Evolutionary conservation across 2,329 filamentous ascomycete species (phyloP).

Genomic region (Didymella segeticola): DNA sequence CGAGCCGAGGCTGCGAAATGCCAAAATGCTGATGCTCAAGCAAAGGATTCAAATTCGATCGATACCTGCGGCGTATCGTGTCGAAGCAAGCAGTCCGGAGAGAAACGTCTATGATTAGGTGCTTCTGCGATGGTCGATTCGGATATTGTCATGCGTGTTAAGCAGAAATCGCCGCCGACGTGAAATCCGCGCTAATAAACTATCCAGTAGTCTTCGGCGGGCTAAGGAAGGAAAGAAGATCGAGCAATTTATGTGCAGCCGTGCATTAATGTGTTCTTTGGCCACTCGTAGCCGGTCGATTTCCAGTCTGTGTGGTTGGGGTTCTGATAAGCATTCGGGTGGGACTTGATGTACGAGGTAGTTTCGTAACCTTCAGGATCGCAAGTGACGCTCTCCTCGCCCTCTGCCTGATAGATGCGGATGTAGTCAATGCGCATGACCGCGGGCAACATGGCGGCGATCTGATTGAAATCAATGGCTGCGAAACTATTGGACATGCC

Average conservation of each 20-base stretch:
- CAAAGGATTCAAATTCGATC: not conserved
- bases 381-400: slow-evolving; percentile 66
- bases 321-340: slow-evolving; percentile 68
- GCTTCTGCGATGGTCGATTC: slow-evolving; percentile 34
- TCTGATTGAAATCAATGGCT: slow-evolving; percentile 63
- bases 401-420: slow-evolving; percentile 71
- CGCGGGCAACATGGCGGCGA: slow-evolving; percentile 64
- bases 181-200: slow-evolving; percentile 20
- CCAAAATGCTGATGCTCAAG: slow-evolving; percentile 17
- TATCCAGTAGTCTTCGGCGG: slow-evolving; percentile 27
- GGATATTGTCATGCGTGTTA: slow-evolving; percentile 39
- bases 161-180: slow-evolving; percentile 35
- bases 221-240: slow-evolving; percentile 9
- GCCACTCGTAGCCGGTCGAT: slow-evolving; percentile 63
- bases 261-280: slow-evolving; percentile 67
- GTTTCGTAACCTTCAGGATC: slow-evolving; percentile 72
- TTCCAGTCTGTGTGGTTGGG: slow-evolving; percentile 67
- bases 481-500: slow-evolving; percentile 74
- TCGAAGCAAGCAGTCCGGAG: slow-evolving; percentile 13
- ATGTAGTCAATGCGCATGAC: slow-evolving; percentile 74
- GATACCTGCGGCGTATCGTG: not conserved
- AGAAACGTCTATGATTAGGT: slow-evolving; percentile 41
- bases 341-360: slow-evolving; percentile 69
- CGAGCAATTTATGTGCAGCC: slow-evolving; percentile 52
- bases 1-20: slow-evolving; percentile 17